These are phyloP conservation scores for Eutrema salsugineum DNA, from an alignment of 441 rosid species.

Conservation along the genomic window DNA sequence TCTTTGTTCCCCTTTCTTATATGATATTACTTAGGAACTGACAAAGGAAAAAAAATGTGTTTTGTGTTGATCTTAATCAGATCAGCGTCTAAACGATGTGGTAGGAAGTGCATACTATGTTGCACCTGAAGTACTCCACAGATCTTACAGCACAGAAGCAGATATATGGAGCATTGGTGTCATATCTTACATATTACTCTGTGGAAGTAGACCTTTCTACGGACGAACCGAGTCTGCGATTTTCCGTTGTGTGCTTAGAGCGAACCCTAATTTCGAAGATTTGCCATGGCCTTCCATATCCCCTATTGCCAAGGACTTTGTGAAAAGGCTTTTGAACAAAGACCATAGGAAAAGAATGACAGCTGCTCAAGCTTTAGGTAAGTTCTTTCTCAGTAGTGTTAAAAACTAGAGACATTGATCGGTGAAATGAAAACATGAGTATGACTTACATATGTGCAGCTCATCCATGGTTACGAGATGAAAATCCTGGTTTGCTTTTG, in stretches of 20 bases:
- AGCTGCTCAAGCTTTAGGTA: constrained; percentile 65
- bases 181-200: constrained; percentile 59
- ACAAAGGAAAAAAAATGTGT: background rate
- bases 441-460: constrained; percentile 25
- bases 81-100: constrained; percentile 64
- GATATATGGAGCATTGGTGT: constrained; percentile 80
- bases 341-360: constrained; percentile 77
- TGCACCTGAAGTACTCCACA: constrained; percentile 69
- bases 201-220: constrained; percentile 78
- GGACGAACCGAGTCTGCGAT: constrained; percentile 73
- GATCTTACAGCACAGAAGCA: constrained; percentile 62
- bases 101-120: constrained; percentile 81
- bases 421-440: constrained; percentile 12
- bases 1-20: background rate
- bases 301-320: constrained; percentile 58
- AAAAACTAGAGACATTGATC: background rate
- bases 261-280: constrained; percentile 60
- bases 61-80: constrained; percentile 35
- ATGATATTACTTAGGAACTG: background rate
- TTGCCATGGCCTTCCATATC: constrained; percentile 66
- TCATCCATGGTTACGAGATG: constrained; percentile 58
- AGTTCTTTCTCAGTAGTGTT: constrained; percentile 2
- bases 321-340: constrained; percentile 59
- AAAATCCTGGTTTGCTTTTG: constrained; percentile 43
- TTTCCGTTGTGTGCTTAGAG: constrained; percentile 65